These are phyloP conservation scores for Metarhizium guizhouense DNA, from an alignment of 2,329 filamentous ascomycete genomes.

Conservation along the genomic window DNA sequence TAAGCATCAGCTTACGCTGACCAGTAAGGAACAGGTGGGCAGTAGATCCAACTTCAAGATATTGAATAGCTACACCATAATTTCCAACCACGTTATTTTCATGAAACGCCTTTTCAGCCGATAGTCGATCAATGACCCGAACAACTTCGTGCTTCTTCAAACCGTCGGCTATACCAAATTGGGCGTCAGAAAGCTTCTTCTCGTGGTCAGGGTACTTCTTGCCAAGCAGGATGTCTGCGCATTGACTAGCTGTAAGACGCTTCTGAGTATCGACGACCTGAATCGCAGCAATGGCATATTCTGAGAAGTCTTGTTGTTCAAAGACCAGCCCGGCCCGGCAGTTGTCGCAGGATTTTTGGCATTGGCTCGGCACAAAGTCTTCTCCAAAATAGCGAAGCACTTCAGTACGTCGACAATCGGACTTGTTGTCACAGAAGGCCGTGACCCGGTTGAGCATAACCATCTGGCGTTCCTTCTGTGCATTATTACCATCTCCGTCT, in stretches of 20 bases:
- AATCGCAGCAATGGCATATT: slow-evolving; percentile 63
- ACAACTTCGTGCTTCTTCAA: slow-evolving; percentile 71
- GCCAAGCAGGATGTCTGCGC: slow-evolving; percentile 76
- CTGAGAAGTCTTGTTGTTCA: slow-evolving; percentile 66
- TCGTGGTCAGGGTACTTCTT: slow-evolving; percentile 51
- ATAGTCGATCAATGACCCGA: slow-evolving; percentile 70
- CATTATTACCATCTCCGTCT: slow-evolving; percentile 62
- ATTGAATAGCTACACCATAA: slow-evolving; percentile 64
- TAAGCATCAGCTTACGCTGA: slow-evolving; percentile 35
- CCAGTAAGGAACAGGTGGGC: slow-evolving; percentile 35
- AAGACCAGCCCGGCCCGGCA: slow-evolving; percentile 67
- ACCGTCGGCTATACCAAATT: slow-evolving; percentile 59
- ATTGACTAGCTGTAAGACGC: slow-evolving; percentile 66
- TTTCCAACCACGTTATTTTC: slow-evolving; percentile 52
- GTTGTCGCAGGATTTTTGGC: slow-evolving; percentile 76
- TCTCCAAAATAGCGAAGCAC: slow-evolving; percentile 95
- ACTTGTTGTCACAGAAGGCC: slow-evolving; percentile 81
- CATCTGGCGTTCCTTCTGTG: slow-evolving; percentile 77
- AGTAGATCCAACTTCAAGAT: slow-evolving; percentile 45
- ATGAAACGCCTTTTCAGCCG: slow-evolving; percentile 62
- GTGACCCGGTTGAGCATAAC: slow-evolving; percentile 80
- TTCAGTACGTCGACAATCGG: slow-evolving; percentile 78
- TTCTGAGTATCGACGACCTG: slow-evolving; percentile 53
- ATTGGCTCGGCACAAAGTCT: slow-evolving; percentile 62
- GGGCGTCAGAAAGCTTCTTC: slow-evolving; percentile 41